These are phyloP conservation scores for Colletotrichum simmondsii DNA, from an alignment of 2,329 filamentous ascomycete species.

Conservation along the genomic window DNA sequence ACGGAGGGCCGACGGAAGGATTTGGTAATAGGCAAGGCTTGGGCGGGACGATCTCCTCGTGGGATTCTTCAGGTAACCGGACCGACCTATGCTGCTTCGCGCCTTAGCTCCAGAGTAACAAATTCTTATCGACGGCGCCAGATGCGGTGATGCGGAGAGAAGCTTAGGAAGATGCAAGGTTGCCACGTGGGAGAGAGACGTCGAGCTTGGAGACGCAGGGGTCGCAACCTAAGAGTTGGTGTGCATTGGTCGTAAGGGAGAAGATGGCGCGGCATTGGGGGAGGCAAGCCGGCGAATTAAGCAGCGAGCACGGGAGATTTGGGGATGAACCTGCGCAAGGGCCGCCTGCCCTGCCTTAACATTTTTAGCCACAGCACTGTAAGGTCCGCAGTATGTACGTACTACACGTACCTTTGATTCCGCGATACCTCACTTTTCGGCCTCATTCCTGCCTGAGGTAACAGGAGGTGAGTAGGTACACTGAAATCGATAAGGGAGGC, in stretches of 20 bases:
- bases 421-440: no score
- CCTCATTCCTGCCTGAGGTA: background rate
- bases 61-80: background rate
- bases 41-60: background rate
- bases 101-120: background rate
- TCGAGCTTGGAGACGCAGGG: background rate
- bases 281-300: background rate
- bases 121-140: background rate
- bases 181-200: constrained; percentile 16
- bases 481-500: background rate
- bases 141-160: constrained; percentile 9
- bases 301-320: background rate
- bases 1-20: background rate
- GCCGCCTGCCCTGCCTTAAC: background rate
- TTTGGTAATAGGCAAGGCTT: background rate
- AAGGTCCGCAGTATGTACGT: background rate
- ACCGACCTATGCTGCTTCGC: background rate
- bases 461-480: no score
- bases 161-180: background rate
- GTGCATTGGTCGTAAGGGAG: background rate
- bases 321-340: constrained; percentile 13
- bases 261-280: background rate
- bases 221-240: background rate
- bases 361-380: background rate
- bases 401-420: background rate